These are phyloP conservation scores for Kluyveromyces wickerhamii DNA, from an alignment of 805 yeast genomes.

Conservation along the genomic window DNA sequence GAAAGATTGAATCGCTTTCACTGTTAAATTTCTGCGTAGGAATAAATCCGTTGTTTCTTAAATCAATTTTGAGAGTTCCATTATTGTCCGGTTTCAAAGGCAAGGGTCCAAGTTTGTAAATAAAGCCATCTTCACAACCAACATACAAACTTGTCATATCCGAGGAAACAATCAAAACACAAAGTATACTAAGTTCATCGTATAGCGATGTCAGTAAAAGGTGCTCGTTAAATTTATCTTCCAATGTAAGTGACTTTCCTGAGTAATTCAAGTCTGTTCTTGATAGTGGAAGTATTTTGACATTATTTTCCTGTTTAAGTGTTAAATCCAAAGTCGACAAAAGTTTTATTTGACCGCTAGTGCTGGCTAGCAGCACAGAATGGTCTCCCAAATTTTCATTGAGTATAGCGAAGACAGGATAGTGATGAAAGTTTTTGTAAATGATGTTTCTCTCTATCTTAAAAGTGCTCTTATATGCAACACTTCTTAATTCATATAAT, in stretches of 20 bases:
- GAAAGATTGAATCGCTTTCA: constrained; percentile 11
- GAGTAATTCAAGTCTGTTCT: constrained; percentile 11
- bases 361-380: constrained; percentile 5
- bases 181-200: constrained; percentile 14
- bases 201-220: constrained; percentile 11
- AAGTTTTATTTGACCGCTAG: constrained; percentile 16
- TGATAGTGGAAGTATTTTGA: constrained; percentile 13
- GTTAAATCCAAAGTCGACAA: constrained; percentile 17
- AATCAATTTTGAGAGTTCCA: constrained; percentile 7
- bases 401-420: constrained; percentile 12
- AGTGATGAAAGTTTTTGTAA: constrained; percentile 15
- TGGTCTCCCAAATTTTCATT: background rate
- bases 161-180: constrained; percentile 14
- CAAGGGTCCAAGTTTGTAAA: constrained; percentile 15
- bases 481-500: constrained; percentile 16
- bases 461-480: background rate
- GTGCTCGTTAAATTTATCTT: constrained; percentile 8
- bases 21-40: constrained; percentile 8
- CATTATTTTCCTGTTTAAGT: background rate
- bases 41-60: constrained; percentile 18
- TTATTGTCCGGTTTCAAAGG: constrained; percentile 6
- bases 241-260: constrained; percentile 1
- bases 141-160: constrained; percentile 17
- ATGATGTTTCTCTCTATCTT: constrained; percentile 17
- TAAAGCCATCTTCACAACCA: constrained; percentile 25